Percentiles rank a stretch among this genome's conserved stretches.
These are phyloP conservation scores for Aspergillus clavatus DNA, from an alignment of 2,329 filamentous ascomycete genomes.

Conservation along the genomic window DNA sequence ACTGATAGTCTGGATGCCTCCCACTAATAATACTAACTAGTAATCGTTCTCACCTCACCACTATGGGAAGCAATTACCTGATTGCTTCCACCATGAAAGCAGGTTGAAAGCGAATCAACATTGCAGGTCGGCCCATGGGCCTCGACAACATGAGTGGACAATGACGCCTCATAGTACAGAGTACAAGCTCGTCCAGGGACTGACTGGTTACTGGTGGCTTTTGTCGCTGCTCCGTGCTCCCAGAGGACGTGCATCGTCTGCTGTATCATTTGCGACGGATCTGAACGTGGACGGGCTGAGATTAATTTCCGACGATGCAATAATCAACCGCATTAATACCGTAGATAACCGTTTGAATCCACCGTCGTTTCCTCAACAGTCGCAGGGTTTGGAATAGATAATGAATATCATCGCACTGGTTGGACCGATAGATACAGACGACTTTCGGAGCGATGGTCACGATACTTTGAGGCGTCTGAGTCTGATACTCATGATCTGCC, in stretches of 20 bases:
- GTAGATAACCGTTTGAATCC: slow-evolving; percentile 10
- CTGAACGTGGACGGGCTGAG: slow-evolving; percentile 4
- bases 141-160: background rate
- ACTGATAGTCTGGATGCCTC: too few relatives aligned
- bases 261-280: background rate
- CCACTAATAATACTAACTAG: too few relatives aligned
- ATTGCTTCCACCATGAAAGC: background rate
- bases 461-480: slow-evolving; percentile 3
- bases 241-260: background rate
- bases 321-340: slow-evolving; percentile 5
- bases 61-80: background rate
- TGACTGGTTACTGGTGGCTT: background rate
- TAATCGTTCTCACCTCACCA: too few relatives aligned
- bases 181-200: background rate
- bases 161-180: background rate
- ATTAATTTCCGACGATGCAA: slow-evolving; percentile 8
- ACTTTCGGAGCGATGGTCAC: slow-evolving; percentile 8
- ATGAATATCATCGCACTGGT: slow-evolving; percentile 1
- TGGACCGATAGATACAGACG: slow-evolving; percentile 5
- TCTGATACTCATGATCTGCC: slow-evolving; percentile 12
- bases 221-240: background rate
- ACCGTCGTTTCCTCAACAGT: slow-evolving; percentile 3
- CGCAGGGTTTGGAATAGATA: slow-evolving; percentile 10
- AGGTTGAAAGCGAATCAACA: background rate
- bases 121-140: background rate